Conservation (phyloP, 1,284 basidiomycete species). For the Irpex rosettiformis region DNA sequence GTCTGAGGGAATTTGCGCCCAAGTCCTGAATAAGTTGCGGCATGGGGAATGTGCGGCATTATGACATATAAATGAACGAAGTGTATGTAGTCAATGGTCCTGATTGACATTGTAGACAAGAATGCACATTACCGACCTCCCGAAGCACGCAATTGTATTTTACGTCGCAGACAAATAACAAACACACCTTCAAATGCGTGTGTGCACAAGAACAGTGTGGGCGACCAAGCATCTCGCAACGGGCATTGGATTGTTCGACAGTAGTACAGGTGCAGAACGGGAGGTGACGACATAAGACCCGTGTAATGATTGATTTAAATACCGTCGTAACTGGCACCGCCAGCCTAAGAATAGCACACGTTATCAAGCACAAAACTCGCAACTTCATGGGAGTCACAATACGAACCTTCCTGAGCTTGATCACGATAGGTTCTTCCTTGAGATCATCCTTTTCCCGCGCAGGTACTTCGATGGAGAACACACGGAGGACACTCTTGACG, state of each 20-base stretch:
- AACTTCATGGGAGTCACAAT: not conserved
- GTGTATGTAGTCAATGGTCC: not conserved
- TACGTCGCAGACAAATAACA: too few species aligned
- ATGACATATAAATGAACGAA: not conserved
- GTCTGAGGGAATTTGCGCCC: constrained; percentile 44
- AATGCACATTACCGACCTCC: not conserved
- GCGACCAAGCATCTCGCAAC: not conserved
- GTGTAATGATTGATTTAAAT: constrained; percentile 39
- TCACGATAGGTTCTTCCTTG: constrained; percentile 75
- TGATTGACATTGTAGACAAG: not conserved
- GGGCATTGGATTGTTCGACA: not conserved
- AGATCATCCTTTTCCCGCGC: constrained; percentile 80
- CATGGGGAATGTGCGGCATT: not conserved
- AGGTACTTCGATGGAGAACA: constrained; percentile 83
- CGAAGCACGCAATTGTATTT: not conserved
- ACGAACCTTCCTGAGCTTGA: constrained; percentile 70
- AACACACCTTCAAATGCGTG: not conserved
- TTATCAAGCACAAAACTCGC: constrained; percentile 10
- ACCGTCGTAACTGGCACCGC: constrained; percentile 80
- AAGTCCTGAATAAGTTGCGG: not conserved
- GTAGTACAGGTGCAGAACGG: not conserved
- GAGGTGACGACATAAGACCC: not conserved
- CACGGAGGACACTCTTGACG: constrained; percentile 77
- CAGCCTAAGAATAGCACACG: constrained; percentile 46
- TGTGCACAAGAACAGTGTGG: not conserved